Evolutionary conservation across 148 eudicot species (phyloP), one percentile per base, ranked within the genome.

Genomic region (Mesembryanthemum crystallinum): DNA sequence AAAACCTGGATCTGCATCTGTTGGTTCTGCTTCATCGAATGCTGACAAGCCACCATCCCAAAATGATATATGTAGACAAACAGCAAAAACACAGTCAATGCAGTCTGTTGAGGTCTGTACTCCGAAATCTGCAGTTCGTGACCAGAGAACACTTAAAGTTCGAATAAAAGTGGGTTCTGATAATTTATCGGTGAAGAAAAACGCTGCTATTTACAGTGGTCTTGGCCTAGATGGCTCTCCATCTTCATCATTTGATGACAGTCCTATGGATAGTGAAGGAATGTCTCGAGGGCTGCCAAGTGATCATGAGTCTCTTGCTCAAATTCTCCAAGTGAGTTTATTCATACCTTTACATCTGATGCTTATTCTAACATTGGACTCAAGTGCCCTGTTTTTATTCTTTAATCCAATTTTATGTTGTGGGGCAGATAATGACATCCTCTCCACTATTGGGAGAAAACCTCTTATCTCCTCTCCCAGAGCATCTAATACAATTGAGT

Each of bases 151-250:
- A 60, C 84, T 95, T 64, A 95, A 86, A 84, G 91, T 95, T 81
- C 87, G 96, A 32, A 85, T 95, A 81, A 92, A 90, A 88, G 85
- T 92, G 71, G 92, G 97, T 32, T 82, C 91, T 39, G 96, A 92
- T 77, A 87, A 90, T 74, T 80, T 87, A 82, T 84, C 89, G 47
- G 84, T 83, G 67, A 78, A 80, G 74, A 90, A 86, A 80, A 95
- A 87, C 83, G 87, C 92, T 82, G 97, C 86, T 76, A 90, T 95
- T 66, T 95, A 90, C 80, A 87, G 80, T 82, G 98, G 97, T 72
- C 98, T 92, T 73, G 98, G 97, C 59, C 98, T 95, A 35, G 97
- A 83, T 82, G 87, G 81, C 23, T 94, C 98, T 65, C 97, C 98
- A 17, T 81, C 98, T 33, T 83, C 93, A 55, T 92, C 98, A 58